A percentile compares a stretch with the other conserved stretches of the same genome.
Evolutionary conservation across 169 alveolate genomes (phyloP).

Genomic region (Plasmodium falciparum): DNA sequence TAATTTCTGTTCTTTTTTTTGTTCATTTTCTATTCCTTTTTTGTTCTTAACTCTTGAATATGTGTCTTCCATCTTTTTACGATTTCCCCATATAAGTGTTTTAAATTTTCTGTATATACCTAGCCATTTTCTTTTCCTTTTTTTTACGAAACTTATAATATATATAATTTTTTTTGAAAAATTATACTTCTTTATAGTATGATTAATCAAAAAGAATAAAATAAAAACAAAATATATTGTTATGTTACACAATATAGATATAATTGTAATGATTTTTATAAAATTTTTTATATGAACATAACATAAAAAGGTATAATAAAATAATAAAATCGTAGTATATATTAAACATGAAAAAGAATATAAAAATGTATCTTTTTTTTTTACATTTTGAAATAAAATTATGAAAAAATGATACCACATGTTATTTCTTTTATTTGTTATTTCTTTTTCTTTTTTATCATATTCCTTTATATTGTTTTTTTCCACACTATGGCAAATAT

Average conservation of each 20-base stretch:
- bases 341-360: conserved; percentile 30
- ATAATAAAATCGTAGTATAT: conserved; percentile 32
- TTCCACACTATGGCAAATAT: background rate
- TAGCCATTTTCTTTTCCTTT: background rate
- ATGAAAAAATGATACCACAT: no score
- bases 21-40: conserved; percentile 30
- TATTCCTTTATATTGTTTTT: background rate
- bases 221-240: conserved; percentile 12
- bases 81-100: conserved; percentile 3
- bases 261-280: conserved; percentile 8
- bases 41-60: background rate
- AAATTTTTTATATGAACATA: conserved; percentile 28
- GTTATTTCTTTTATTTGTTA: no score
- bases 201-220: conserved; percentile 2
- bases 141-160: background rate
- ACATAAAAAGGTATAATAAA: conserved; percentile 36
- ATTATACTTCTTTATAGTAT: background rate
- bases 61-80: background rate
- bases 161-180: background rate
- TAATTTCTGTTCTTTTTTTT: conserved; percentile 17
- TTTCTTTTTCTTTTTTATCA: no score
- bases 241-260: conserved; percentile 22
- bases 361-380: conserved; percentile 17
- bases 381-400: background rate
- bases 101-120: background rate